Evolutionary conservation across 2,329 filamentous ascomycete genomes (phyloP), one percentile per base, ranked within the genome.

Genomic region (Coccinonectria pachysandricola): DNA sequence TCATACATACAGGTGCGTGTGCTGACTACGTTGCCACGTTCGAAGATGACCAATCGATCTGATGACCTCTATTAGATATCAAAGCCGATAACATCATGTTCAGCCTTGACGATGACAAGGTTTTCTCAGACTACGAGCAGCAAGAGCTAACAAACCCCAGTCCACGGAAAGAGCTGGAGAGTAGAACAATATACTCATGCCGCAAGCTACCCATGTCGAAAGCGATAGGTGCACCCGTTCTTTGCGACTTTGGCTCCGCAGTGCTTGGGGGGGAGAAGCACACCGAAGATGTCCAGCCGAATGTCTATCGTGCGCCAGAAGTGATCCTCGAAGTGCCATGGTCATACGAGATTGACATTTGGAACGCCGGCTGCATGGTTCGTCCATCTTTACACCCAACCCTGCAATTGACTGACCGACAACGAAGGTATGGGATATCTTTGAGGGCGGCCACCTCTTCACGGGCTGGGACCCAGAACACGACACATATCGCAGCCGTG

Each of bases 361-460:
- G 65, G 65, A 67, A 64, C 30, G 51, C 54, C 4, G 64, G 63
- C 7, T 62, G 57, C 28, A 57, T 69, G 64, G 62, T 66, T 31
- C 7, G 37, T 17, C 8, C 7, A 6, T 13, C 1, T 14, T 2
- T 8, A 21, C 30, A 18, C 23, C 22, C 16, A 15, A 21, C 28
- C 32, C 28, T 12, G 7, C 28, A 65, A n/a, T n/a, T n/a, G n/a
- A n/a, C n/a, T n/a, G n/a, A n/a, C n/a, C n/a, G n/a, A n/a, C n/a
- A n/a, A n/a, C n/a, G n/a, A n/a, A n/a, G 62, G 56, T 64, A 15
- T 70, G 63, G 65, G 49, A 67, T 25, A 21, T 68, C 2, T 68
- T 58, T 28, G 56, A 70, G 47, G 58, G 60, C 4, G 46, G 36
- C 0, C 54, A 52, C 13, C 42, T 70, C 14, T 70, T 68, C 49